phyloP scores from a whole-genome alignment of 306 rosid species.

The Hylodesmum podocarpum region DNA sequence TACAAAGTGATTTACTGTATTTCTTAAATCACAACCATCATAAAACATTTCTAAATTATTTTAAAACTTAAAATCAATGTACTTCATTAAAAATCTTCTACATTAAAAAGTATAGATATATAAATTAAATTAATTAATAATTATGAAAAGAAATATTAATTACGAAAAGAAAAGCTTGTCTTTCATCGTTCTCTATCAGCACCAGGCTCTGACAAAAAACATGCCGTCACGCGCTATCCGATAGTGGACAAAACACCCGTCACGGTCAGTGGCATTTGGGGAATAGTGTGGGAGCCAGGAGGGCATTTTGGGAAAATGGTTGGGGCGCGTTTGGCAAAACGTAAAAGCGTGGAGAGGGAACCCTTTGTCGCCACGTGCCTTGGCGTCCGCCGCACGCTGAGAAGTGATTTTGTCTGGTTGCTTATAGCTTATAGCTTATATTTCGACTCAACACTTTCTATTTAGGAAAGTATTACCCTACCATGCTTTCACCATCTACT shows the following conservation, averaged over 20 bases:
- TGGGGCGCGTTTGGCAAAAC: constrained; percentile 28
- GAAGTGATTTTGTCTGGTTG: constrained; percentile 35
- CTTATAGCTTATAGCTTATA: not conserved
- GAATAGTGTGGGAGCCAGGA: not conserved
- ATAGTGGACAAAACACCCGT: constrained; percentile 68
- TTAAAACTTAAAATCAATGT: too few relatives aligned
- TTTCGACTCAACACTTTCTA: constrained; percentile 12
- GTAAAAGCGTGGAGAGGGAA: constrained; percentile 42
- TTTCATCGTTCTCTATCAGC: too few relatives aligned
- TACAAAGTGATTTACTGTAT: too few relatives aligned
- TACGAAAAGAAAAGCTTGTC: not conserved
- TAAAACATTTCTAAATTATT: too few relatives aligned
- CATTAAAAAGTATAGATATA: too few relatives aligned
- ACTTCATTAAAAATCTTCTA: too few relatives aligned
- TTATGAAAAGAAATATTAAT: too few relatives aligned
- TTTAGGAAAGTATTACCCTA: not conserved
- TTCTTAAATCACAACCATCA: too few relatives aligned
- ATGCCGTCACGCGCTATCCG: constrained; percentile 61
- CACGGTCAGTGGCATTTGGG: constrained; percentile 39
- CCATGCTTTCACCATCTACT: constrained; percentile 5
- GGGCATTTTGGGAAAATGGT: constrained; percentile 32
- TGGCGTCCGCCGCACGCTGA: constrained; percentile 83
- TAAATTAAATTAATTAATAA: too few relatives aligned
- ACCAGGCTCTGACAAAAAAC: constrained; percentile 57
- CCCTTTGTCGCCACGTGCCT: constrained; percentile 80